phyloP scores from a whole-genome alignment of 192 early-diverging fungal genomes.

The Coemansia sp. region DNA sequence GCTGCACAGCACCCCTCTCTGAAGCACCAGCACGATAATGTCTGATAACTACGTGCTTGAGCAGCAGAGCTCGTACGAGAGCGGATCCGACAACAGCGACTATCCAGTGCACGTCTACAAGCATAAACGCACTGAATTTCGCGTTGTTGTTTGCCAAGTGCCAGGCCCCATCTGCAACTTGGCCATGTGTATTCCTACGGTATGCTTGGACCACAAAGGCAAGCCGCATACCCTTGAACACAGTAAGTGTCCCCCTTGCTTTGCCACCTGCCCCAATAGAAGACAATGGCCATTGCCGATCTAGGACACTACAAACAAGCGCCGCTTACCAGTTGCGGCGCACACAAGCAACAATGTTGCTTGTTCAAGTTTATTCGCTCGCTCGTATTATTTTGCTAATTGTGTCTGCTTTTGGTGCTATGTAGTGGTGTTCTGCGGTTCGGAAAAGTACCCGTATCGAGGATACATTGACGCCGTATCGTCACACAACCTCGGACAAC shows the following conservation, averaged over 20 bases:
- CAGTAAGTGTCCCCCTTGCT: slow-evolving; percentile 34
- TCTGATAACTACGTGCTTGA: slow-evolving; percentile 37
- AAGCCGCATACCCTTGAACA: slow-evolving; percentile 82
- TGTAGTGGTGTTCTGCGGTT: slow-evolving; percentile 83
- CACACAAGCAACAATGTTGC: slow-evolving; percentile 2
- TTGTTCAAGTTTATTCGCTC: neutral
- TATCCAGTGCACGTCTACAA: slow-evolving; percentile 55
- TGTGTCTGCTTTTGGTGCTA: neutral
- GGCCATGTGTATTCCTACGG: slow-evolving; percentile 72
- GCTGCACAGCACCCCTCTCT: neutral
- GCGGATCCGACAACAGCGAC: slow-evolving; percentile 12
- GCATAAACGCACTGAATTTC: slow-evolving; percentile 54
- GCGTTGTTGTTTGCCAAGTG: slow-evolving; percentile 65
- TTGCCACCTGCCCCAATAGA: slow-evolving; percentile 11
- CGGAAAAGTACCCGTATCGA: slow-evolving; percentile 61
- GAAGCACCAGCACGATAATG: slow-evolving; percentile 15
- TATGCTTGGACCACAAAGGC: slow-evolving; percentile 66
- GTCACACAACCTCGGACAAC: slow-evolving; percentile 69
- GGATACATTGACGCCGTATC: slow-evolving; percentile 77
- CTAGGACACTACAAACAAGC: neutral
- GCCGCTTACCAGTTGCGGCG: neutral
- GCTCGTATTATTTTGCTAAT: neutral
- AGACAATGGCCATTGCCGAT: slow-evolving; percentile 8
- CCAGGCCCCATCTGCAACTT: slow-evolving; percentile 66
- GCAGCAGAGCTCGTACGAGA: slow-evolving; percentile 32